These are phyloP conservation scores for Corchorus olitorius DNA, from an alignment of 345 rosid genomes.

Conservation along the genomic window DNA sequence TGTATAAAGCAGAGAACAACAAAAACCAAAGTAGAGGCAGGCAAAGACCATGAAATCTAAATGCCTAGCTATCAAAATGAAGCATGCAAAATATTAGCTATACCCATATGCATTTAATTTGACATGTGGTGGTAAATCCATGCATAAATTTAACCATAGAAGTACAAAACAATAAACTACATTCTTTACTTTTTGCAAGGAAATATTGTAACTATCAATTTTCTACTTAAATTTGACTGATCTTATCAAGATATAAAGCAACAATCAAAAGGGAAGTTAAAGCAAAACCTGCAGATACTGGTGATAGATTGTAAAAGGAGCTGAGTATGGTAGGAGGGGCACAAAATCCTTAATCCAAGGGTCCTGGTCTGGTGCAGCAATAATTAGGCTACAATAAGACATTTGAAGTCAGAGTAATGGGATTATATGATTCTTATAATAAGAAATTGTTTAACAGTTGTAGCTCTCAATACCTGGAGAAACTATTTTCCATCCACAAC, in stretches of 20 bases:
- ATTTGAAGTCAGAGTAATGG: slow-evolving; percentile 9
- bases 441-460: slow-evolving; percentile 9
- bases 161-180: too few relatives aligned
- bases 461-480: slow-evolving; percentile 62
- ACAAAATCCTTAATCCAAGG: slow-evolving; percentile 78
- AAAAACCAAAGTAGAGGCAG: too few relatives aligned
- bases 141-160: too few relatives aligned
- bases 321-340: slow-evolving; percentile 78
- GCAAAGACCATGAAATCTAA: too few relatives aligned
- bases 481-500: slow-evolving; percentile 82
- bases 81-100: too few relatives aligned
- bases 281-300: slow-evolving; percentile 60
- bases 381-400: slow-evolving; percentile 60
- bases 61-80: too few relatives aligned
- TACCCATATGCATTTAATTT: too few relatives aligned
- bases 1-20: too few relatives aligned
- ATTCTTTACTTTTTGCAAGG: too few relatives aligned
- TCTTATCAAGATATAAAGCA: neutral
- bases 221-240: neutral
- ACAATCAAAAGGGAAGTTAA: too few relatives aligned
- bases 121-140: too few relatives aligned
- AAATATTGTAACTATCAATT: neutral
- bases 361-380: slow-evolving; percentile 87
- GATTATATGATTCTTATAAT: neutral
- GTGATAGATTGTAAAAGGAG: slow-evolving; percentile 90